A percentile compares a stretch with the other conserved stretches of the same genome.
phyloP scores from a whole-genome alignment of 2,329 filamentous ascomycete species.

The Verticillium klebahnii region DNA sequence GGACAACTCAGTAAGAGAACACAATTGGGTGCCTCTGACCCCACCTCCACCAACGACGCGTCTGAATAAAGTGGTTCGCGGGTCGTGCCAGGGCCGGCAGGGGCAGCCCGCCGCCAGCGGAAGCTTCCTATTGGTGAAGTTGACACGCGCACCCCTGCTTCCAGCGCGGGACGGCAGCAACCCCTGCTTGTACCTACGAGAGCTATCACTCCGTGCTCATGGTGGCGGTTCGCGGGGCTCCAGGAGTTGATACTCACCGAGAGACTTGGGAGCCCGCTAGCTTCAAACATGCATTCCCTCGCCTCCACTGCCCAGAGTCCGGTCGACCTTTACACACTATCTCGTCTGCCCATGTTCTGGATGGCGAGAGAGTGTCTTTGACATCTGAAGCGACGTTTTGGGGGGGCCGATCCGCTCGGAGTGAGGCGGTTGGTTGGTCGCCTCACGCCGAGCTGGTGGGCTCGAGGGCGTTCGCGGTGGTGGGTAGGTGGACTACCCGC shows the following conservation, averaged over 20 bases:
- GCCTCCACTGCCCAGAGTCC: background rate
- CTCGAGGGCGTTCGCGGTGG: background rate
- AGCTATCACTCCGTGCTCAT: background rate
- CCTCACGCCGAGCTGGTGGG: background rate
- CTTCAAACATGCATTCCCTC: conserved; percentile 1
- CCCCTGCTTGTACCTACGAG: background rate
- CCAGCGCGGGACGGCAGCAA: background rate
- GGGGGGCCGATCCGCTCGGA: background rate
- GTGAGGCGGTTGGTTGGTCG: background rate
- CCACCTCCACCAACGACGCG: conserved; percentile 4
- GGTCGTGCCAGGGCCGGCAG: background rate
- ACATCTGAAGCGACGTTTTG: background rate
- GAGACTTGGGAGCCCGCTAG: background rate
- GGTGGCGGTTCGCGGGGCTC: background rate
- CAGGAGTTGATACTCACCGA: background rate
- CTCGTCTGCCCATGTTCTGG: background rate
- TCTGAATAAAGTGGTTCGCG: conserved; percentile 3
- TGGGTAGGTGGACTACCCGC: background rate
- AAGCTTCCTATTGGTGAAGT: background rate
- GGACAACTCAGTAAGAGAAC: background rate
- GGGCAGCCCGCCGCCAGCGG: background rate
- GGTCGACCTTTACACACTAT: background rate
- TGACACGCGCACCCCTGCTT: background rate
- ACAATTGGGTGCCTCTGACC: background rate
- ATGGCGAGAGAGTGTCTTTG: background rate